phyloP scores from a whole-genome alignment of 2,329 filamentous ascomycete species.

The Ascochyta lentis region DNA sequence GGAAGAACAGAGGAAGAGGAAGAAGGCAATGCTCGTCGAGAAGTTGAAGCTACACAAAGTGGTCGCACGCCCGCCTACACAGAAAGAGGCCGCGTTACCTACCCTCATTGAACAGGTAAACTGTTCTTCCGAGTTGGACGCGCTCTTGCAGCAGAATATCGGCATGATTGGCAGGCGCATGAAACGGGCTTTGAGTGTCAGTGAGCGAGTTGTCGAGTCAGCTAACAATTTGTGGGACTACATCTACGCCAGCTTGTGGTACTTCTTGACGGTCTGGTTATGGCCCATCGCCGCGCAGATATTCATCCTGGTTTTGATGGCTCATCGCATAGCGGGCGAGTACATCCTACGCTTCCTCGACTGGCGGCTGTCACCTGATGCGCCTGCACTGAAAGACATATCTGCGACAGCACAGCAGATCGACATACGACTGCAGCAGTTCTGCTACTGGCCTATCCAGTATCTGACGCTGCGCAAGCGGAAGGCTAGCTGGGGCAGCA shows the following conservation, averaged over 20 bases:
- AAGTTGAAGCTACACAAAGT: conserved; percentile 92
- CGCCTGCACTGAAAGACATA: conserved; percentile 89
- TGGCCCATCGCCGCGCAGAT: conserved; percentile 74
- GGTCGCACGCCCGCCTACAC: conserved; percentile 74
- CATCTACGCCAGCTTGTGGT: conserved; percentile 71
- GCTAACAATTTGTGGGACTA: conserved; percentile 85
- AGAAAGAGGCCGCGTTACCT: conserved; percentile 81
- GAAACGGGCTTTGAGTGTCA: conserved; percentile 87
- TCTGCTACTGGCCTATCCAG: conserved; percentile 98
- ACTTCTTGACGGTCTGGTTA: conserved; percentile 74
- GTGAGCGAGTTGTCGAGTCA: conserved; percentile 91
- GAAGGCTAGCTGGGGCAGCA: conserved; percentile 92
- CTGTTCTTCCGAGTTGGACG: conserved; percentile 89
- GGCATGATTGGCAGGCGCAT: conserved; percentile 81
- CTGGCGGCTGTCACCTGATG: conserved; percentile 77
- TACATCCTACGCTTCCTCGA: conserved; percentile 79
- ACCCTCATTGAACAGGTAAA: conserved; percentile 93
- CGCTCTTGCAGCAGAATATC: conserved; percentile 86
- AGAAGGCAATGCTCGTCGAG: conserved; percentile 73
- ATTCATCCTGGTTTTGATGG: conserved; percentile 80
- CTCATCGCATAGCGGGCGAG: conserved; percentile 82
- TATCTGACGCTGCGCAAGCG: conserved; percentile 89
- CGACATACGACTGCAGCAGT: conserved; percentile 95
- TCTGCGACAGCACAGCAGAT: conserved; percentile 97
- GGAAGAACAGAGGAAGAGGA: conserved; percentile 70